Evolutionary conservation across 306 rosid species (phyloP).

Genomic region (Inga leiocalycina): DNA sequence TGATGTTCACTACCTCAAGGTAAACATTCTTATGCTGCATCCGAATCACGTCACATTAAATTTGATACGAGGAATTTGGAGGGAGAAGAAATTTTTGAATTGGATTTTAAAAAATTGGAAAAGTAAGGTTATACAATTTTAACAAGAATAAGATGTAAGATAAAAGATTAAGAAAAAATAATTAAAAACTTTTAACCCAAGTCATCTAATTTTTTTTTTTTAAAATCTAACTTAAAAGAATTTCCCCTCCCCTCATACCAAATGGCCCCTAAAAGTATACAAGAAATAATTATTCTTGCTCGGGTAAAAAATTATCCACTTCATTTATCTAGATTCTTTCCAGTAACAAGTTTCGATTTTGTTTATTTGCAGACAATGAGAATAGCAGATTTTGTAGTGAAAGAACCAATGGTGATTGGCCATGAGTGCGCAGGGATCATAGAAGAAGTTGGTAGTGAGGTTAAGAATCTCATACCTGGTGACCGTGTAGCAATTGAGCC

Average conservation of each 20-base stretch:
- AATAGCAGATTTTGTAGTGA: conserved; percentile 72
- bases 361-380: conserved; percentile 67
- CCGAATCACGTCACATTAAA: background rate
- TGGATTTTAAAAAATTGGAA: too few relatives aligned
- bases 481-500: conserved; percentile 89
- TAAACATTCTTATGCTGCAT: conserved; percentile 20
- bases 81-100: too few relatives aligned
- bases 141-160: too few relatives aligned
- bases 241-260: too few relatives aligned
- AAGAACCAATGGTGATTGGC: conserved; percentile 94
- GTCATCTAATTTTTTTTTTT: too few relatives aligned
- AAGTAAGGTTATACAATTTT: too few relatives aligned
- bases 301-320: background rate
- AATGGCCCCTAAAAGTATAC: too few relatives aligned
- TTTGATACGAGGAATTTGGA: too few relatives aligned
- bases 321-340: background rate
- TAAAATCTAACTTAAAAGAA: too few relatives aligned
- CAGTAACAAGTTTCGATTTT: conserved; percentile 16
- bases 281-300: background rate
- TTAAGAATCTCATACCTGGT: conserved; percentile 58
- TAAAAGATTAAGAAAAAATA: too few relatives aligned
- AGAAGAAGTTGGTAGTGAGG: conserved; percentile 78
- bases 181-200: too few relatives aligned
- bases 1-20: conserved; percentile 93
- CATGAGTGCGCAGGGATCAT: conserved; percentile 95